Conservation (phyloP, 2,329 filamentous ascomycete genomes). For the Fonsecaea multimorphosa region DNA sequence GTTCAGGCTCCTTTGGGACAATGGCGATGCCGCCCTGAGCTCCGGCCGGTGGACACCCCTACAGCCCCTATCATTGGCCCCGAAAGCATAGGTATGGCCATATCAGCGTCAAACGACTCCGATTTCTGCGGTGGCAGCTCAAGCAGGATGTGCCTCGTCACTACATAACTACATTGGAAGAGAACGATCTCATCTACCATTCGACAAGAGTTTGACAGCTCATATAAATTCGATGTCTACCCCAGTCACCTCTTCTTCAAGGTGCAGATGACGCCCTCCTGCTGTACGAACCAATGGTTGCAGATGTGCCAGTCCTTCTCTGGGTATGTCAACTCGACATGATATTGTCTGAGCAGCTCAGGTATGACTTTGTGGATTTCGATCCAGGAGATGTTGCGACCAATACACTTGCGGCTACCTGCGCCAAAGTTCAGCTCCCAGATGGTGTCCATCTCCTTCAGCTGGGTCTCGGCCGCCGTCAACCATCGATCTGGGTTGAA, state of each 20-base stretch:
- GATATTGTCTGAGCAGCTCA: slow-evolving; percentile 34
- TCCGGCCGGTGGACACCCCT: too few species aligned
- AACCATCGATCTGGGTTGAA: slow-evolving; percentile 44
- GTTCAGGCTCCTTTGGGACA: background rate
- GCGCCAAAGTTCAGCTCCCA: slow-evolving; percentile 53
- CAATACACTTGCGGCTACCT: slow-evolving; percentile 54
- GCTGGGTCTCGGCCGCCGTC: slow-evolving; percentile 36
- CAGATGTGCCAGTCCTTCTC: slow-evolving; percentile 36
- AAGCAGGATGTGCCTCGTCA: too few species aligned
- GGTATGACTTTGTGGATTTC: slow-evolving; percentile 40
- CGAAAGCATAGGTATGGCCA: too few species aligned
- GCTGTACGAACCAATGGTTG: slow-evolving; percentile 39
- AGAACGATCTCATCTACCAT: too few species aligned
- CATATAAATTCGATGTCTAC: too few species aligned
- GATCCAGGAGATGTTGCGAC: slow-evolving; percentile 38
- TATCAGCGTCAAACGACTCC: too few species aligned
- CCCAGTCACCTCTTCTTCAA: slow-evolving; percentile 24
- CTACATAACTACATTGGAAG: too few species aligned
- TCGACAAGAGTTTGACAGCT: too few species aligned
- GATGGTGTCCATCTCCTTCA: slow-evolving; percentile 48
- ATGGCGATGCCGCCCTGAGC: background rate
- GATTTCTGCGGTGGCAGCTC: too few species aligned
- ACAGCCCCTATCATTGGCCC: too few species aligned
- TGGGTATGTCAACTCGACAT: slow-evolving; percentile 32
- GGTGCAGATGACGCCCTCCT: slow-evolving; percentile 34